phyloP scores from a whole-genome alignment of 768 basidiomycete genomes.

The Tulasnella sp. region DNA sequence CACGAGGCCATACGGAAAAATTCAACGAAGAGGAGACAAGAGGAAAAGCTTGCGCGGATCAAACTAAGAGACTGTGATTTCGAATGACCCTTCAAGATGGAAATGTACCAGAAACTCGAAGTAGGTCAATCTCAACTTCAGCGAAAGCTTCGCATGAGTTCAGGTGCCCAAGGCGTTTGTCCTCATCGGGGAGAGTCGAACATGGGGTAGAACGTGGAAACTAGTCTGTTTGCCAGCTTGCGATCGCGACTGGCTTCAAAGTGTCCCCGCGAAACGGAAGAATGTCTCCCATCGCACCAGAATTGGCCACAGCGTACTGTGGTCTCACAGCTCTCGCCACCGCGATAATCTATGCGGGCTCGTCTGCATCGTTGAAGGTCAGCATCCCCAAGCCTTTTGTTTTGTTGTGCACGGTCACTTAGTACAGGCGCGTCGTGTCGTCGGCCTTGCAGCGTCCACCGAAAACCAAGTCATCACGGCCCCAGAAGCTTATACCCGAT shows the following conservation, averaged over 20 bases:
- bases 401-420: not conserved
- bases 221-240: not conserved
- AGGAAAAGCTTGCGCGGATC: too few species aligned
- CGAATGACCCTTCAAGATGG: too few species aligned
- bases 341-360: constrained; percentile 56
- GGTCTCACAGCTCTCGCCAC: constrained; percentile 57
- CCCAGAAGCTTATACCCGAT: not conserved
- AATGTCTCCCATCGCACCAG: not conserved
- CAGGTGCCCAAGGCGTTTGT: too few species aligned
- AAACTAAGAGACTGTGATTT: too few species aligned
- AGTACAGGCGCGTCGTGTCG: not conserved
- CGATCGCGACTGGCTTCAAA: not conserved
- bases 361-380: constrained; percentile 57
- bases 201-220: not conserved
- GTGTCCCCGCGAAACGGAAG: not conserved
- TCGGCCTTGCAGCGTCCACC: not conserved
- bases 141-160: too few species aligned
- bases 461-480: not conserved
- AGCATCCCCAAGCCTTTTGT: constrained; percentile 22
- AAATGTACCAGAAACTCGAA: too few species aligned
- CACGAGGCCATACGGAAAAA: too few species aligned
- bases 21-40: too few species aligned
- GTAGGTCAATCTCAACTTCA: too few species aligned
- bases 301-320: constrained; percentile 37
- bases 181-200: too few species aligned